Base-by-base conservation (phyloP, 176 grass and related monocot species). In the Avena atlantica region DNA sequence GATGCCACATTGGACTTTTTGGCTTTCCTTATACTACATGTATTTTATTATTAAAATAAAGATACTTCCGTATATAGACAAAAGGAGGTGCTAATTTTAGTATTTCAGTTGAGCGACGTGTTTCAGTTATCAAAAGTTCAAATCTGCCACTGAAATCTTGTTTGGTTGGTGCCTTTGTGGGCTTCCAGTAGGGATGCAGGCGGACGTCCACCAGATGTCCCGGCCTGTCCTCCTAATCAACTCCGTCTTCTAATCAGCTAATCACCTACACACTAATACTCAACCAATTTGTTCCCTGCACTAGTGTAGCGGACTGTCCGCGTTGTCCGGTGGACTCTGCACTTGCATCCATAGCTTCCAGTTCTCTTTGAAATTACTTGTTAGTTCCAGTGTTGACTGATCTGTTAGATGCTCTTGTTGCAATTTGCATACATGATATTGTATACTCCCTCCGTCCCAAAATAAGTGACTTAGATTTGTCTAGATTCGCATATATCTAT, bases 51-150 rank as follows among this genome's bases (percentile, higher is more conserved):
- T 67, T 21, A 11, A 70, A 86, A 45, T 49, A 40, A 40, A 70
- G 25, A 53, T 23, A 23, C 19, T 85, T 66, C 12, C 23, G 29
- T 79, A 48, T 31, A 9, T 53, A 37, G 12, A 23, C 19, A 49
- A 59, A 83, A 76, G 63, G 4, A 77, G 51, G 19, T 75, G 45
- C 11, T 78, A 51, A 20, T 70, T 56, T 49, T 86, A 68, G 69
- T 57, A 65, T 78, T 52, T 12, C 50, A 70, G 40, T 80, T 79
- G 27, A 63, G 34, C 44, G 40, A 76, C 14, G 53, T 24, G 48
- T 59, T 19, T 48, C 40, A 12, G 12, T 51, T 73, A 48, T 4
- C 21, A 83, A 24, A 15, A 49, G 40, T 65, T 80, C 25, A 67
- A 65, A 74, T 21, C 70, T 25, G 11, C 29, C 55, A 10, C 21